Conservation (phyloP, 2,329 filamentous ascomycete genomes). For the Aspergillus neotritici region DNA sequence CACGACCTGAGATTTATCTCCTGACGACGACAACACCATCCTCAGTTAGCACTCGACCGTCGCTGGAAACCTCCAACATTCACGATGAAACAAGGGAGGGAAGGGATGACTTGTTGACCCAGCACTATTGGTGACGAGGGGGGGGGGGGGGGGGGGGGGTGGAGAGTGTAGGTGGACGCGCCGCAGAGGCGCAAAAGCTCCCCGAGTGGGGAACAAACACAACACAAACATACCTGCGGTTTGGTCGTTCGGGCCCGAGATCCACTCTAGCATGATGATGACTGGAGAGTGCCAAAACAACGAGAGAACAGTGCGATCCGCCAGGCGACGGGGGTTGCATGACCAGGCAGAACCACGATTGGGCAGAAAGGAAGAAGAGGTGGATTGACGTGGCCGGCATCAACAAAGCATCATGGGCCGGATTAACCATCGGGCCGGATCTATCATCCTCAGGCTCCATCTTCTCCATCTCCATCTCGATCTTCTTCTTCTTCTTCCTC, state of each 20-base stretch:
- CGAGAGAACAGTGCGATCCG: slow-evolving; percentile 14
- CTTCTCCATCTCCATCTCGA: slow-evolving; percentile 3
- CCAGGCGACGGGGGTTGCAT: slow-evolving; percentile 14
- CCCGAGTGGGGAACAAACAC: slow-evolving; percentile 2
- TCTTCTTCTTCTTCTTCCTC: slow-evolving; percentile 4
- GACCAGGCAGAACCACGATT: slow-evolving; percentile 4
- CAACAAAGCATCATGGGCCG: no score
- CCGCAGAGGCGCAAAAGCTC: slow-evolving; percentile 2
- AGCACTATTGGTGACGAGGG: no score
- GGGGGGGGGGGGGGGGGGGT: slow-evolving; percentile 2
- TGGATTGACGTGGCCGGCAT: slow-evolving; percentile 19
- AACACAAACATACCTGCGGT: slow-evolving; percentile 21
- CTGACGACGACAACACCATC: slow-evolving; percentile 2
- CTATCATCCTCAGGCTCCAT: no score
- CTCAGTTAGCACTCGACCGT: slow-evolving; percentile 1
- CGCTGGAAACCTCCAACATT: no score
- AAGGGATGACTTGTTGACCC: slow-evolving; percentile 1
- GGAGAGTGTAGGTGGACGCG: slow-evolving; percentile 7
- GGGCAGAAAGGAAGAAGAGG: slow-evolving; percentile 5
- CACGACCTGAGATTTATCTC: slow-evolving; percentile 48
- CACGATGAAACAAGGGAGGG: slow-evolving; percentile 6
- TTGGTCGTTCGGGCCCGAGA: slow-evolving; percentile 26
- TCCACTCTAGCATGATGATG: slow-evolving; percentile 33
- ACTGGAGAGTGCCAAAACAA: slow-evolving; percentile 9
- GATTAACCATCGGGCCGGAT: no score